Evolutionary conservation across 371 early-diverging fungal species (phyloP), one percentile per base, ranked within the genome.

Genomic region (Mucor mucedo): DNA sequence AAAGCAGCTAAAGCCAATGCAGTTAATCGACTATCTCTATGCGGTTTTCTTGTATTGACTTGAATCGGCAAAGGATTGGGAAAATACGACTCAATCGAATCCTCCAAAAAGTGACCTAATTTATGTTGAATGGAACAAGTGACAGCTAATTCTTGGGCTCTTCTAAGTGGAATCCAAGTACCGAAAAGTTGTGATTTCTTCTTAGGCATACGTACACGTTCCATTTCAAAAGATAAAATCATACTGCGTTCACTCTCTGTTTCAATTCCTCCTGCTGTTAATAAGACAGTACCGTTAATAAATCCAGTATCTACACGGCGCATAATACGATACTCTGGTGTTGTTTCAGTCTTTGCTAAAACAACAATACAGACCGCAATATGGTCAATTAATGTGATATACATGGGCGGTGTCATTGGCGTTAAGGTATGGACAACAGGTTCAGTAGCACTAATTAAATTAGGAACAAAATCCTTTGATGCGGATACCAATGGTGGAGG

Each of bases 151-250:
- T 91, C 94, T 28, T 92, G 88, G 1, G 94, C 96, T 11, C 96
- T 89, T 1, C 87, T 79, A 27, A 96, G 75, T 3, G 96, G 96
- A 52, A 96, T 91, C 96, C 96, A 96, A 0, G 95, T 95, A 29
- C 96, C 96, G 60, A 87, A 88, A 38, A 95, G 71, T 44, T 80
- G 76, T 40, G 89, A 88, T 38, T 85, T 88, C 45, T 84, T 84
- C 60, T 88, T 85, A 4, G 91, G 87, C 69, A 89, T 84, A 42
- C 94, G 90, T 39, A 91, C 84, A 35, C 93, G 84, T 33, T 89
- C 89, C 56, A 93, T 86, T 60, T 96, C 95, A 68, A 96, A 84
- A 57, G 92, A 92, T 32, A 96, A 80, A 21, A 95, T 89, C 63
- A 95, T 91, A 65, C 90, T 91, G 9, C 91, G 87, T 65, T 96